Conservation (phyloP, 2,329 filamentous ascomycete genomes). For the Ascocoryne sarcoides region DNA sequence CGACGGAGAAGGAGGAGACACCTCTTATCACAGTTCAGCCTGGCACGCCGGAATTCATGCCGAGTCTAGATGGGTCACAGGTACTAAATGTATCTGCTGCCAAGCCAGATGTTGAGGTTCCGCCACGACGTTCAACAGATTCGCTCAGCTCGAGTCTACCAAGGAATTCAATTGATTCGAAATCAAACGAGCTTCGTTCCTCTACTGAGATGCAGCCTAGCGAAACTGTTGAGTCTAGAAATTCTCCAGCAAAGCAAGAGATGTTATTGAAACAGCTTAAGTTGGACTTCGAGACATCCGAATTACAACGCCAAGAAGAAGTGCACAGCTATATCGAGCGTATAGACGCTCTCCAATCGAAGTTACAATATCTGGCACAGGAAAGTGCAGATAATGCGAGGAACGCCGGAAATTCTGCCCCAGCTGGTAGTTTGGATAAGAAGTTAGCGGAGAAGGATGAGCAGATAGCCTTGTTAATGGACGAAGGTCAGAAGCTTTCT, state of each 20-base stretch:
- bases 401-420: conserved; percentile 52
- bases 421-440: conserved; percentile 59
- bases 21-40: conserved; percentile 8
- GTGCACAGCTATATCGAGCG: conserved; percentile 75
- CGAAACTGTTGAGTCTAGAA: conserved; percentile 4
- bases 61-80: neutral
- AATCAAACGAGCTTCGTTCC: conserved; percentile 15
- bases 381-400: conserved; percentile 71
- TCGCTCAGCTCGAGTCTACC: conserved; percentile 20
- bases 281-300: conserved; percentile 23
- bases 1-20: neutral
- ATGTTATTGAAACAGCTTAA: conserved; percentile 31
- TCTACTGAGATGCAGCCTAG: conserved; percentile 24
- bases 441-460: conserved; percentile 85
- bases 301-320: conserved; percentile 63
- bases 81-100: conserved; percentile 8
- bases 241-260: conserved; percentile 30
- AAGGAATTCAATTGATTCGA: conserved; percentile 20
- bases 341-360: conserved; percentile 85
- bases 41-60: conserved; percentile 2
- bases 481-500: conserved; percentile 84
- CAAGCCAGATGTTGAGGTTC: conserved; percentile 14
- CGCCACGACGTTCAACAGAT: conserved; percentile 22
- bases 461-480: conserved; percentile 79
- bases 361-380: conserved; percentile 78